Base-by-base conservation (phyloP, 2,329 filamentous ascomycete species). In the Colletotrichum camelliae region DNA sequence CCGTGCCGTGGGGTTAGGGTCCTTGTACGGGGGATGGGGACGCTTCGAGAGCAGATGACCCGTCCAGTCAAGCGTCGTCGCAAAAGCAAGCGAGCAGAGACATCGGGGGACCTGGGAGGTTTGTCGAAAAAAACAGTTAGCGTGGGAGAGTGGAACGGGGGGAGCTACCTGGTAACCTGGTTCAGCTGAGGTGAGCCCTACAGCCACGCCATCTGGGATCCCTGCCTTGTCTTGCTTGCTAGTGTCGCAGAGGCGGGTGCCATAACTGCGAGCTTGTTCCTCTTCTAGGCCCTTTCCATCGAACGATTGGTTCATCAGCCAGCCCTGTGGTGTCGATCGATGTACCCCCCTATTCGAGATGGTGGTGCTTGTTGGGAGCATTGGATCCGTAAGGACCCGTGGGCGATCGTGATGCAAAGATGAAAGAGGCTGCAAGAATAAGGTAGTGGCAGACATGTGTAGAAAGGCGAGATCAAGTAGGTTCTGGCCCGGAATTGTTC, bases 181-280 rank as follows among this genome's bases (percentile, higher is more conserved):
- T 82, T 84, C 83, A 84, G 83, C 83, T 85, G 83, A 85, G 82
- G 82, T 85, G 83, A 84, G 39, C 39, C 81, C 80, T 82, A 84
- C 79, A 78, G 78, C 77, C 78, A 81, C 79, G 79, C 81, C 77
- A 74, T 65, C 35, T 68, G 68, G 64, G 69, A 75, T 61, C 79
- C 80, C 72, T 79, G 81, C 74, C 39, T 48, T 48, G 39, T 48
- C 39, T 48, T 48, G 39, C 75, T 72, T 71, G 77, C 39, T 74
- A 77, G 75, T 64, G 75, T 72, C 61, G 60, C 55, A 61, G 57
- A 67, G 18, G 60, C 67, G 58, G 33, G 39, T 76, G 74, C 37
- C 62, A 75, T 70, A 27, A 31, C 27, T 77, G 67, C 77, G 78
- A 81, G 79, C 77, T 81, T 82, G 80, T 81, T 83, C 80, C 70